Conservation (phyloP, 2,329 filamentous ascomycete genomes). For the Colletotrichum sojae region DNA sequence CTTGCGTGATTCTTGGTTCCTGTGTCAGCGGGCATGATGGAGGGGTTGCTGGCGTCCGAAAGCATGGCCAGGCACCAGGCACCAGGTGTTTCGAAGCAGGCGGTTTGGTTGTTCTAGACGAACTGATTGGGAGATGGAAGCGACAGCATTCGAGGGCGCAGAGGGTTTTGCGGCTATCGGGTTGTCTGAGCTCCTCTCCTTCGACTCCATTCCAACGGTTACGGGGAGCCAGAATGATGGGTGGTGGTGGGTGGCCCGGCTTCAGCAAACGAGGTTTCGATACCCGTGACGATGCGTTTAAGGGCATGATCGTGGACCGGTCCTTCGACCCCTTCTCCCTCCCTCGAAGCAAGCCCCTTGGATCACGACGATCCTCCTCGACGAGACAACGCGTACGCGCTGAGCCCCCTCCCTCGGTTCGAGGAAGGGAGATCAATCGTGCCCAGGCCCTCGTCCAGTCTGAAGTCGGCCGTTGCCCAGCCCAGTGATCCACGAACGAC, state of each 20-base stretch:
- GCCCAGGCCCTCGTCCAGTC: constrained; percentile 1
- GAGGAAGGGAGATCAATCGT: constrained; percentile 5
- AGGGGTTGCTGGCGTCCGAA: not conserved
- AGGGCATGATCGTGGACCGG: constrained; percentile 14
- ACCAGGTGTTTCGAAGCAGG: constrained; percentile 5
- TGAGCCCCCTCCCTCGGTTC: constrained; percentile 1
- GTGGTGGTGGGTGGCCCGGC: not conserved
- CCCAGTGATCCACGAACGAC: constrained; percentile 17
- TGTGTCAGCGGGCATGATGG: not conserved
- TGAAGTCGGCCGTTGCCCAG: constrained; percentile 3
- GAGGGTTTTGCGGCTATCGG: not conserved
- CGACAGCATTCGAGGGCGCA: constrained; percentile 2
- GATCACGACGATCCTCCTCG: constrained; percentile 24
- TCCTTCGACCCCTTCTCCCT: no score
- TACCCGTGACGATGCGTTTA: constrained; percentile 12
- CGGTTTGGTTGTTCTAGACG: not conserved
- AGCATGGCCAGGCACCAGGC: not conserved
- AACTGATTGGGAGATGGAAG: constrained; percentile 12
- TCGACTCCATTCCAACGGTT: not conserved
- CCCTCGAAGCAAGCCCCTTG: not conserved
- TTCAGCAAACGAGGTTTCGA: constrained; percentile 9
- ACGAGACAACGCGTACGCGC: constrained; percentile 22
- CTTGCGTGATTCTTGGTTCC: not conserved
- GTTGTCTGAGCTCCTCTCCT: no score
- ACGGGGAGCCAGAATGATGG: not conserved